These are phyloP conservation scores for Penicillium maclennaniae DNA, from an alignment of 495 filamentous ascomycete species.

Conservation along the genomic window DNA sequence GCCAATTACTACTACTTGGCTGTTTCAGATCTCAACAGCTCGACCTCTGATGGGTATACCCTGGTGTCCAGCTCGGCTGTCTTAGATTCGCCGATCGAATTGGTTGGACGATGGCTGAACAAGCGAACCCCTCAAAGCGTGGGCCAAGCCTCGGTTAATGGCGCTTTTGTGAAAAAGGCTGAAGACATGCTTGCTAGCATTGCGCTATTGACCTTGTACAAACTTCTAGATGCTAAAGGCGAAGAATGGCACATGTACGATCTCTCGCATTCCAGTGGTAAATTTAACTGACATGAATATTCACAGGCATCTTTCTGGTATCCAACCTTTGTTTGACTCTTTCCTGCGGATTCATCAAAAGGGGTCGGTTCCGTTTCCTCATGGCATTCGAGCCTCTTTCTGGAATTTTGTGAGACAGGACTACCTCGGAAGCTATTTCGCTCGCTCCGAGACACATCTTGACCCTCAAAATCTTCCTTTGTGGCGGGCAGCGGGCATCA, in stretches of 20 bases:
- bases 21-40: slow-evolving; percentile 25
- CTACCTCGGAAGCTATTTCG: slow-evolving; percentile 38
- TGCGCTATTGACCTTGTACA: slow-evolving; percentile 30
- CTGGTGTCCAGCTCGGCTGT: slow-evolving; percentile 33
- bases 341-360: slow-evolving; percentile 16
- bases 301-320: slow-evolving; percentile 32
- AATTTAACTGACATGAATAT: background rate
- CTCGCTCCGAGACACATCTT: slow-evolving; percentile 30
- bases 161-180: slow-evolving; percentile 17
- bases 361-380: slow-evolving; percentile 19
- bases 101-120: slow-evolving; percentile 27
- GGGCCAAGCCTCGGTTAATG: slow-evolving; percentile 8
- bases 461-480: slow-evolving; percentile 28
- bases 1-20: slow-evolving; percentile 43
- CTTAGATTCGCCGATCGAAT: slow-evolving; percentile 35
- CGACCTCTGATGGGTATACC: slow-evolving; percentile 31
- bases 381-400: slow-evolving; percentile 35
- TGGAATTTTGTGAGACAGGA: slow-evolving; percentile 43
- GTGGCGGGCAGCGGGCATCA: slow-evolving; percentile 37
- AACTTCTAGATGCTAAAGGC: slow-evolving; percentile 31
- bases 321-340: slow-evolving; percentile 28
- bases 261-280: background rate
- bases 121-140: slow-evolving; percentile 5
- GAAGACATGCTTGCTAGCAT: slow-evolving; percentile 35
- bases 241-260: slow-evolving; percentile 40